Percentiles rank a stretch among this genome's conserved stretches.
Conservation (phyloP, 495 filamentous ascomycete species). For the Daldinia vernicosa region DNA sequence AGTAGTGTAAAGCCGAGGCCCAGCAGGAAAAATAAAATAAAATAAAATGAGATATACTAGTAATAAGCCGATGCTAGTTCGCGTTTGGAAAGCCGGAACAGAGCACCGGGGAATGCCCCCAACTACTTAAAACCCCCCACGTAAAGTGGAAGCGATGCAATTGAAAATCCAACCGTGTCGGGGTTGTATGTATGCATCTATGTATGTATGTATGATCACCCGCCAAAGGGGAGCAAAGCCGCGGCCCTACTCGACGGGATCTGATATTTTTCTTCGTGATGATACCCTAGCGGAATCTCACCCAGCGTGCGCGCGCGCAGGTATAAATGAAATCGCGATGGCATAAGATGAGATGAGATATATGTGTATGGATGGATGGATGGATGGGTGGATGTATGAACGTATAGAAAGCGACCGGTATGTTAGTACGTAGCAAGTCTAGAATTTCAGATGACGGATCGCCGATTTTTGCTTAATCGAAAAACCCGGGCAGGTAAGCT, state of each 20-base stretch:
- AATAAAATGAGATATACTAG: constrained; percentile 8
- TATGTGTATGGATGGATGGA: background rate
- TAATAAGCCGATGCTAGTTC: constrained; percentile 18
- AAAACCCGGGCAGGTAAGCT: constrained; percentile 16
- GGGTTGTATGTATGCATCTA: constrained; percentile 10
- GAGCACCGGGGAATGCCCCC: constrained; percentile 9
- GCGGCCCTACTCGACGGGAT: constrained; percentile 20
- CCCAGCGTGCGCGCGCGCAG: background rate
- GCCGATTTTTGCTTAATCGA: constrained; percentile 28
- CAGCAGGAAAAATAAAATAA: constrained; percentile 12
- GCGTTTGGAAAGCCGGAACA: constrained; percentile 32
- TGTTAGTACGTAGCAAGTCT: constrained; percentile 4
- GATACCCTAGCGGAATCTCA: constrained; percentile 1
- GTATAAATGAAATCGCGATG: constrained; percentile 1
- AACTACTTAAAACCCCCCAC: constrained; percentile 21
- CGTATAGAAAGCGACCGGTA: constrained; percentile 1
- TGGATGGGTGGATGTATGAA: background rate
- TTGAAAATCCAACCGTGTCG: constrained; percentile 23
- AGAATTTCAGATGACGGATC: constrained; percentile 17
- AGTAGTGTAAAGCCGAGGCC: background rate
- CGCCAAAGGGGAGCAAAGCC: constrained; percentile 26
- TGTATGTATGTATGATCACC: constrained; percentile 5
- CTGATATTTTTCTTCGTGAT: constrained; percentile 16
- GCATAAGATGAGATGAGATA: constrained; percentile 10
- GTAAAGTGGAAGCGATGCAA: constrained; percentile 26